A percentile compares a stretch with the other conserved stretches of the same genome.
Conservation (phyloP, 2,329 filamentous ascomycete genomes). For the Arthroderma sp. region DNA sequence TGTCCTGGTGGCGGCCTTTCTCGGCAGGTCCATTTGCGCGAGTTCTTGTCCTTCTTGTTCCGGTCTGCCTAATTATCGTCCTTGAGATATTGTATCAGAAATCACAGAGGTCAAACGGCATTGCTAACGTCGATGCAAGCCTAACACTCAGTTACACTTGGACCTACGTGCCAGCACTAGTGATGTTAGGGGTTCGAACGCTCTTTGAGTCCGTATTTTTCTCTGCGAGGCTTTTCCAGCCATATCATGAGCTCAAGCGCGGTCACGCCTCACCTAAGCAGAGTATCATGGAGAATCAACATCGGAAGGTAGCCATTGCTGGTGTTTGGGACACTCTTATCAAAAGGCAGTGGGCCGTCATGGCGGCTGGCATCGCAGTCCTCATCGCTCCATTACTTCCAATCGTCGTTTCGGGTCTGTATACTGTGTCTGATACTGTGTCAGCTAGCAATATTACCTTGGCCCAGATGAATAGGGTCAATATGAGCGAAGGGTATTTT, state of each 20-base stretch:
- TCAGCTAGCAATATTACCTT: background rate
- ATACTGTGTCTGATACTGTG: background rate
- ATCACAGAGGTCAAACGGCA: background rate
- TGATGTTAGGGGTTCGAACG: background rate
- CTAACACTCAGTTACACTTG: background rate
- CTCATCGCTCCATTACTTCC: background rate
- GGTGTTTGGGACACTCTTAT: background rate
- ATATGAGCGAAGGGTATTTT: too few relatives aligned
- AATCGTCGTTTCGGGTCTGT: background rate
- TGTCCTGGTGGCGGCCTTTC: background rate
- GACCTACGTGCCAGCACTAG: constrained; percentile 2
- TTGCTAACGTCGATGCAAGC: background rate
- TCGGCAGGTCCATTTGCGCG: background rate
- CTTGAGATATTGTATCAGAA: background rate
- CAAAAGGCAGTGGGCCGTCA: background rate
- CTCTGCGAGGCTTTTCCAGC: background rate
- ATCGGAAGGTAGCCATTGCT: background rate
- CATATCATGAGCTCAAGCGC: background rate
- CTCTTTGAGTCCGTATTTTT: background rate
- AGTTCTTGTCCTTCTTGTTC: background rate
- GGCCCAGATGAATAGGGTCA: constrained; percentile 1
- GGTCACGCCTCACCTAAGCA: background rate
- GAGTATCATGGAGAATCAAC: background rate
- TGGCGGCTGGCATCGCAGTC: background rate
- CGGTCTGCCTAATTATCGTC: background rate